Evolutionary conservation across 805 yeast genomes (phyloP), one percentile per base, ranked within the genome.

Genomic region (Myxozyma monticola): DNA sequence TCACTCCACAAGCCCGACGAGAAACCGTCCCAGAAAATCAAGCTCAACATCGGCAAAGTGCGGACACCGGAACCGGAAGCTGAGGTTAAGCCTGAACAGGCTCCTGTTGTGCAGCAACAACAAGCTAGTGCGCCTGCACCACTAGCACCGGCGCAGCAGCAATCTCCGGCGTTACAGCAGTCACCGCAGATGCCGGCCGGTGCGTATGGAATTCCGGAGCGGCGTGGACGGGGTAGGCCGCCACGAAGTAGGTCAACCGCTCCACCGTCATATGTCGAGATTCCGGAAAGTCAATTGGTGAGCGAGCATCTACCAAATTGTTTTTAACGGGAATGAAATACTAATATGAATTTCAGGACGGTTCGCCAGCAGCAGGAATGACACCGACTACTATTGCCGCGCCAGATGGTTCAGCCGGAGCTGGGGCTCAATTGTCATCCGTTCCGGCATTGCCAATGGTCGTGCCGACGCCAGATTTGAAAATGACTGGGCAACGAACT

Each of bases 141-240:
- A n/a, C n/a, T n/a, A n/a, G n/a, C n/a, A n/a, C n/a, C n/a, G n/a
- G n/a, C n/a, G n/a, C n/a, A n/a, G n/a, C n/a, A n/a, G n/a, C n/a
- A n/a, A n/a, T n/a, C n/a, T n/a, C n/a, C n/a, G n/a, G n/a, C n/a
- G n/a, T n/a, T n/a, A n/a, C n/a, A n/a, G n/a, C n/a, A n/a, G n/a
- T n/a, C n/a, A n/a, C n/a, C n/a, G n/a, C n/a, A n/a, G n/a, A n/a
- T n/a, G n/a, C n/a, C n/a, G n/a, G n/a, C n/a, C n/a, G n/a, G n/a
- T n/a, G n/a, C n/a, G n/a, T n/a, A n/a, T n/a, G n/a, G n/a, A n/a
- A n/a, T n/a, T n/a, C n/a, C n/a, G 56, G 40, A 30, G 21, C 29
- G 38, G 53, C 60, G 55, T 49, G 37, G 51, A 48, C 38, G 63
- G 57, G 51, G 55, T 54, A 40, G 48, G 12, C 44, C 52, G n/a